Evolutionary conservation across 2,329 filamentous ascomycete species (phyloP).

Genomic region (Aspergillus candidus): DNA sequence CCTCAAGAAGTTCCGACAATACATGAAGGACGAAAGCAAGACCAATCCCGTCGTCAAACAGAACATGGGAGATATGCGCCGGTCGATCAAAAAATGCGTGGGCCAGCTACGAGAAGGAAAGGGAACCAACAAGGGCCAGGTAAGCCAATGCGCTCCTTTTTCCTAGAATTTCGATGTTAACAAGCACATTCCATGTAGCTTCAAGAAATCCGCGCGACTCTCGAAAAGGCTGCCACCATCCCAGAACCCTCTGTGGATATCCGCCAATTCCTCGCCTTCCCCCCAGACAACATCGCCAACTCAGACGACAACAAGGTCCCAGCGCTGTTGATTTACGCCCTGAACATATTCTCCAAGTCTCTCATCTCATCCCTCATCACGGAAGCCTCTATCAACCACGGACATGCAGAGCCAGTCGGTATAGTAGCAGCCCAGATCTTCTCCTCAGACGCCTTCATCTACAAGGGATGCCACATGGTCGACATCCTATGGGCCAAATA

Average conservation of each 20-base stretch:
- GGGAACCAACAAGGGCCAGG: slow-evolving; percentile 54
- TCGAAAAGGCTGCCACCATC: slow-evolving; percentile 52
- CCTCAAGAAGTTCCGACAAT: slow-evolving; percentile 56
- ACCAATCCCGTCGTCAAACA: slow-evolving; percentile 55
- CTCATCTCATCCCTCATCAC: slow-evolving; percentile 64
- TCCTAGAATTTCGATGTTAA: slow-evolving; percentile 8
- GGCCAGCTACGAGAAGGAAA: slow-evolving; percentile 63
- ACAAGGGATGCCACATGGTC: slow-evolving; percentile 62
- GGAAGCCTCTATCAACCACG: slow-evolving; percentile 59
- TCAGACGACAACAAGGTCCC: slow-evolving; percentile 51
- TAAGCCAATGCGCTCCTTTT: slow-evolving; percentile 31
- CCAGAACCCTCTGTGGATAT: slow-evolving; percentile 52
- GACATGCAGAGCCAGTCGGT: slow-evolving; percentile 71
- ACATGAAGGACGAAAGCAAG: slow-evolving; percentile 51
- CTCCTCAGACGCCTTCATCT: slow-evolving; percentile 60
- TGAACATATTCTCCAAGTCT: slow-evolving; percentile 70
- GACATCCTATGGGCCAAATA: slow-evolving; percentile 87
- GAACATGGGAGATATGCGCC: slow-evolving; percentile 63
- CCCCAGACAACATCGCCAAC: slow-evolving; percentile 32
- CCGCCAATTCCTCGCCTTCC: slow-evolving; percentile 47
- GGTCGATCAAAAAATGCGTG: slow-evolving; percentile 64
- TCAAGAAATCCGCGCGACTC: slow-evolving; percentile 44
- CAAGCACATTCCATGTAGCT: slow-evolving; percentile 13
- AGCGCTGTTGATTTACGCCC: slow-evolving; percentile 63
- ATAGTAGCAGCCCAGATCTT: slow-evolving; percentile 70